Percentiles rank a stretch among this genome's conserved stretches.
These are phyloP conservation scores for Excoecaria cochinchinensis DNA, from an alignment of 345 rosid genomes.

Conservation along the genomic window DNA sequence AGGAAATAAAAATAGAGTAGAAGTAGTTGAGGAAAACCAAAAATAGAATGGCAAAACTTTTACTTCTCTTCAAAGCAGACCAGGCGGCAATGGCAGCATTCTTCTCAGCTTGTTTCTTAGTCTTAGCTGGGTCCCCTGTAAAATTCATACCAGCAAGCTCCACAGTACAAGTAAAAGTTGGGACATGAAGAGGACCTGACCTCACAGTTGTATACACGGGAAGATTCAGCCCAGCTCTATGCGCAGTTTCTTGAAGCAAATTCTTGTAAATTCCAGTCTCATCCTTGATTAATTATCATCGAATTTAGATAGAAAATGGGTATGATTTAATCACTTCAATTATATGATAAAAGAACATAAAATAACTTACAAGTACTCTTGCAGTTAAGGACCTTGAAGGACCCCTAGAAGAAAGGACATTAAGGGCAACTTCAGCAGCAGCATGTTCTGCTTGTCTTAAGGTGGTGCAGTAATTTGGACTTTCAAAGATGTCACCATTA, in stretches of 20 bases:
- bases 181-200: constrained; percentile 72
- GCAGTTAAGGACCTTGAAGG: constrained; percentile 73
- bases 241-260: constrained; percentile 74
- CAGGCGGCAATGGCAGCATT: constrained; percentile 76
- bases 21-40: not conserved
- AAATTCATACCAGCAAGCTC: constrained; percentile 72
- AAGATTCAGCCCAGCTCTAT: constrained; percentile 66
- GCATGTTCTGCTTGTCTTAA: constrained; percentile 76
- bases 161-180: constrained; percentile 57
- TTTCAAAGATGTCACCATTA: constrained; percentile 69
- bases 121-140: constrained; percentile 62
- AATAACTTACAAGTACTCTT: constrained; percentile 59
- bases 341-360: not conserved
- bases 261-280: constrained; percentile 81
- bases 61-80: constrained; percentile 67
- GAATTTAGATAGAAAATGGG: not conserved
- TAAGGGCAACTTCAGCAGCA: constrained; percentile 72
- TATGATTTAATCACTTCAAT: not conserved
- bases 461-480: constrained; percentile 52
- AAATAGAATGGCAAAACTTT: not conserved
- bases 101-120: constrained; percentile 82
- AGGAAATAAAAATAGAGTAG: not conserved
- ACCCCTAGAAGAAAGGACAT: constrained; percentile 49
- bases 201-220: constrained; percentile 68
- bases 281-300: constrained; percentile 41